Conservation (phyloP, 805 yeast genomes). For the Saturnispora sanitii region DNA sequence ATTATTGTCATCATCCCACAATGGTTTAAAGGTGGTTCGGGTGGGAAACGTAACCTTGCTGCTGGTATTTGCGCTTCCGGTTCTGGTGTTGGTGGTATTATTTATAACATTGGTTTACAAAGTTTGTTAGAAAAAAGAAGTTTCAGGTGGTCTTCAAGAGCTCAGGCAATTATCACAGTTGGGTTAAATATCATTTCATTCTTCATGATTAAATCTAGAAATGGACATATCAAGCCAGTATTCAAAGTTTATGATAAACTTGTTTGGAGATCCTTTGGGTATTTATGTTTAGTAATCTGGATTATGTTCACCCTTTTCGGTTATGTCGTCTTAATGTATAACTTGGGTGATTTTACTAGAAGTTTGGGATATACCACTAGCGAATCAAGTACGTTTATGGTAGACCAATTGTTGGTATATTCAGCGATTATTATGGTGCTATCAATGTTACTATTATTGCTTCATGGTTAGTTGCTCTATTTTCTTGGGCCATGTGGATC, state of each 20-base stretch:
- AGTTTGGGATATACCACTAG: slow-evolving; percentile 46
- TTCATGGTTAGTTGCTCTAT: slow-evolving; percentile 31
- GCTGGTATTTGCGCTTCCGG: slow-evolving; percentile 40
- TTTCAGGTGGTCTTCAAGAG: slow-evolving; percentile 43
- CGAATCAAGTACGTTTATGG: slow-evolving; percentile 48
- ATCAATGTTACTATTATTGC: slow-evolving; percentile 34
- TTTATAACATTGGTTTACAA: slow-evolving; percentile 41
- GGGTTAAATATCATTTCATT: slow-evolving; percentile 28
- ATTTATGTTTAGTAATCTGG: slow-evolving; percentile 27
- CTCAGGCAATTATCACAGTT: slow-evolving; percentile 34
- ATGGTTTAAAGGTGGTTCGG: slow-evolving; percentile 40
- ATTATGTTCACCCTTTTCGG: slow-evolving; percentile 45
- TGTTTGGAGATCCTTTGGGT: slow-evolving; percentile 31
- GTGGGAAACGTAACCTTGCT: slow-evolving; percentile 48
- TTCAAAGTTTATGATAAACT: slow-evolving; percentile 33
- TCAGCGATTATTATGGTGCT: slow-evolving; percentile 43
- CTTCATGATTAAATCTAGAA: slow-evolving; percentile 30
- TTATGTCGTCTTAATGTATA: slow-evolving; percentile 49
- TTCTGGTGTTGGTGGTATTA: slow-evolving; percentile 43
- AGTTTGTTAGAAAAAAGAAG: slow-evolving; percentile 28
- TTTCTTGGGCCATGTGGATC: slow-evolving; percentile 43
- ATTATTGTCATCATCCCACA: slow-evolving; percentile 53
- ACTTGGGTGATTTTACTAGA: slow-evolving; percentile 49
- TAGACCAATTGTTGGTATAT: slow-evolving; percentile 44
- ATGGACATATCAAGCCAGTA: slow-evolving; percentile 26